phyloP scores from a whole-genome alignment of 2,329 filamentous ascomycete species.

The Endocalyx cinctus region DNA sequence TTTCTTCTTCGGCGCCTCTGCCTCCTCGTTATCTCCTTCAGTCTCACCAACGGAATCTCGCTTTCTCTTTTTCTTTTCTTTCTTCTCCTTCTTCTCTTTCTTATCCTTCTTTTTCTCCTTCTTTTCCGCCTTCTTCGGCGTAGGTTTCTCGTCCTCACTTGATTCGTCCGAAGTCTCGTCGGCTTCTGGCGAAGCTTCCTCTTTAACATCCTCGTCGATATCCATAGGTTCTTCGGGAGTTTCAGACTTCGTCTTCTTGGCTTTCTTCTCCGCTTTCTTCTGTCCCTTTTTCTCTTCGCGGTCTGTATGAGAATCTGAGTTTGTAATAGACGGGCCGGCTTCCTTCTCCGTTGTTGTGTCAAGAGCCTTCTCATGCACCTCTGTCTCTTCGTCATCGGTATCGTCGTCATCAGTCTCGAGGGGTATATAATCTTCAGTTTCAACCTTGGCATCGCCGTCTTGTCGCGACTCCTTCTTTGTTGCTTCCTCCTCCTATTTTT shows the following conservation, averaged over 20 bases:
- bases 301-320: constrained; percentile 8
- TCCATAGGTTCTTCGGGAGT: constrained; percentile 8
- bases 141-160: constrained; percentile 22
- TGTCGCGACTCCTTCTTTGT: constrained; percentile 19
- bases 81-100: constrained; percentile 16
- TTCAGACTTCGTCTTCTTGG: constrained; percentile 28
- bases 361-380: constrained; percentile 6
- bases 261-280: constrained; percentile 29
- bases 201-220: constrained; percentile 7
- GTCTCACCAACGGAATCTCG: constrained; percentile 14
- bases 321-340: constrained; percentile 9
- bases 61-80: constrained; percentile 19
- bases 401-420: constrained; percentile 7
- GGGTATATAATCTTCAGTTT: constrained; percentile 18
- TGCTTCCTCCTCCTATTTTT: constrained; percentile 18
- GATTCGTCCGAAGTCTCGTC: constrained; percentile 17
- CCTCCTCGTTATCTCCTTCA: constrained; percentile 7
- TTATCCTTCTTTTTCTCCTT: constrained; percentile 17
- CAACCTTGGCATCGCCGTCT: constrained; percentile 14
- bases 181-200: constrained; percentile 9
- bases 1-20: constrained; percentile 21
- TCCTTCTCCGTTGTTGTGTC: constrained; percentile 14
- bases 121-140: constrained; percentile 16
- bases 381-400: constrained; percentile 6
- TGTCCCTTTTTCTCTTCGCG: constrained; percentile 23